These are phyloP conservation scores for Lachnellula subtilissima DNA, from an alignment of 2,329 filamentous ascomycete species.

Conservation along the genomic window DNA sequence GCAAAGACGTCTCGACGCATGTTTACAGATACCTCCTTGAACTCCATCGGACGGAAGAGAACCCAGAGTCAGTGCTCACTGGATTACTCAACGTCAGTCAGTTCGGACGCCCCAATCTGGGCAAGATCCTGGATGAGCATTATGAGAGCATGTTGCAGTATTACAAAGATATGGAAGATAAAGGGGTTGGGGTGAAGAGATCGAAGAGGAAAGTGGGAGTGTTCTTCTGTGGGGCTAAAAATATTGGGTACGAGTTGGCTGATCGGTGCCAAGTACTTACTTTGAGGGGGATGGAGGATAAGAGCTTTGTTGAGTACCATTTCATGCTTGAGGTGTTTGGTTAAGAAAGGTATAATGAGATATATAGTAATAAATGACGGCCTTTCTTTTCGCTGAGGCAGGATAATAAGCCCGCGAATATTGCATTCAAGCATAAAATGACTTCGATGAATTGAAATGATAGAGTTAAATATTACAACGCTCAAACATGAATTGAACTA, in stretches of 20 bases:
- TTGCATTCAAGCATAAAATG: no score
- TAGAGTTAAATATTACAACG: no score
- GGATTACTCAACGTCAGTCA: slow-evolving; percentile 49
- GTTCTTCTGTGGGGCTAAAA: slow-evolving; percentile 52
- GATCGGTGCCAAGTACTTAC: slow-evolving; percentile 50
- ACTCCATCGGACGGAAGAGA: slow-evolving; percentile 46
- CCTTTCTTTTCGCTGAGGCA: no score
- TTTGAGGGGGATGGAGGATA: slow-evolving; percentile 46
- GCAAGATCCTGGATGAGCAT: slow-evolving; percentile 47
- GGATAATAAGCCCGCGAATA: no score
- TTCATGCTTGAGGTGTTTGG: slow-evolving; percentile 57
- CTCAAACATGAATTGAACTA: no score
- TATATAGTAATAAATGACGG: not conserved
- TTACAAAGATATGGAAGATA: slow-evolving; percentile 2
- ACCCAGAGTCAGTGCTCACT: slow-evolving; percentile 49
- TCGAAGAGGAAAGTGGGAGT: slow-evolving; percentile 41
- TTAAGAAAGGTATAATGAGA: slow-evolving; percentile 18
- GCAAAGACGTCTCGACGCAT: slow-evolving; percentile 47
- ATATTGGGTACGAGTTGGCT: slow-evolving; percentile 51
- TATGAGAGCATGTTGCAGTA: slow-evolving; percentile 46
- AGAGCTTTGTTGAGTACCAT: slow-evolving; percentile 48
- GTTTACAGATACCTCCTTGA: slow-evolving; percentile 54
- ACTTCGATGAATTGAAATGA: no score
- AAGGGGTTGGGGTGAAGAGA: slow-evolving; percentile 5
- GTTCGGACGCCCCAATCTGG: slow-evolving; percentile 52